A percentile compares a stretch with the other conserved stretches of the same genome.
These are phyloP conservation scores for Cystobasidium ongulense DNA, from an alignment of 768 basidiomycete genomes.

Conservation along the genomic window DNA sequence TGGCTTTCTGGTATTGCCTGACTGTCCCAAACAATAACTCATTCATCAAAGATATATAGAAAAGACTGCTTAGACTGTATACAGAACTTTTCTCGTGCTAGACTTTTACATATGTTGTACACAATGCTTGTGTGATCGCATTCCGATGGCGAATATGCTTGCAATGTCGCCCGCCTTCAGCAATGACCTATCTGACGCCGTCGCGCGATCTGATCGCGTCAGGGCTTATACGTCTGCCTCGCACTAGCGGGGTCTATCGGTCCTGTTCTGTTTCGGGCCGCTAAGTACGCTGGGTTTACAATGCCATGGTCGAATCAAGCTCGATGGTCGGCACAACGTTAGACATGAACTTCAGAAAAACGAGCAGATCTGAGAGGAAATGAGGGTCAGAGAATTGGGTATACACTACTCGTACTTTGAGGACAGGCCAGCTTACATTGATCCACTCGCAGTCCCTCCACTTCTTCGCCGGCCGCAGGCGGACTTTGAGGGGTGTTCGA, in stretches of 20 bases:
- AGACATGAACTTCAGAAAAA: constrained; percentile 92
- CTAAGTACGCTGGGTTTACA: neutral
- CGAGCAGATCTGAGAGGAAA: constrained; percentile 17
- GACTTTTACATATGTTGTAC: too few relatives aligned
- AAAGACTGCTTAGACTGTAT: neutral
- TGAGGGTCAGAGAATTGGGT: neutral
- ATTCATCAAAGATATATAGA: neutral
- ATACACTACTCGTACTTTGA: too few relatives aligned
- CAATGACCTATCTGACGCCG: too few relatives aligned
- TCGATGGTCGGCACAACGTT: constrained; percentile 30
- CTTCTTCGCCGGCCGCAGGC: constrained; percentile 52
- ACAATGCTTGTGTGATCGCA: too few relatives aligned
- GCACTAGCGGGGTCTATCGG: neutral
- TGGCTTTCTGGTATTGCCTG: neutral
- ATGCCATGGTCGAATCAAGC: constrained; percentile 15
- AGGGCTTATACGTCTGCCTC: too few relatives aligned
- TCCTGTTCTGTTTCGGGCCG: neutral
- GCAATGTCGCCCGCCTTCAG: too few relatives aligned
- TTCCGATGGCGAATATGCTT: too few relatives aligned
- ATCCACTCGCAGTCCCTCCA: constrained; percentile 90
- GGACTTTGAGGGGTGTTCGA: constrained; percentile 46
- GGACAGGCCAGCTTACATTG: constrained; percentile 63
- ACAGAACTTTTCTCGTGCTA: too few relatives aligned
- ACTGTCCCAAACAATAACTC: neutral
- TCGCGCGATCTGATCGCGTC: too few relatives aligned